Percentiles rank a stretch among this genome's conserved stretches.
Conservation (phyloP, 176 grass and related monocot genomes). For the Carex scoparia region DNA sequence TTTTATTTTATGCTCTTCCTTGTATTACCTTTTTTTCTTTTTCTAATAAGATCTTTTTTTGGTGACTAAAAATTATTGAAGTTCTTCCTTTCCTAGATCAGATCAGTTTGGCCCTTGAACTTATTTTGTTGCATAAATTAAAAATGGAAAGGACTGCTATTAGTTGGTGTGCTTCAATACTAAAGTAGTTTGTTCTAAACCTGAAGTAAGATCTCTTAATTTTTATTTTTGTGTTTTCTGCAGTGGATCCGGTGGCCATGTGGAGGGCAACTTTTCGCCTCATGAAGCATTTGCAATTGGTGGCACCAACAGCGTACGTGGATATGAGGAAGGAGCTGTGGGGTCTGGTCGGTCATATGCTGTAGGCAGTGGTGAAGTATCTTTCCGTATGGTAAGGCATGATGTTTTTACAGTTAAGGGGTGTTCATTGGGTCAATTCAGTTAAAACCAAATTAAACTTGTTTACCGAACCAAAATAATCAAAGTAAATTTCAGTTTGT, state of each 20-base stretch:
- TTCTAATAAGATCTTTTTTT: not conserved
- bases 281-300: slow-evolving; percentile 96
- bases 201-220: slow-evolving; percentile 3
- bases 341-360: slow-evolving; percentile 69
- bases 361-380: slow-evolving; percentile 83
- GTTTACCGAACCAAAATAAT: too few species aligned
- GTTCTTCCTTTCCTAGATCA: not conserved
- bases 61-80: not conserved
- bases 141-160: not conserved
- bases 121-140: not conserved
- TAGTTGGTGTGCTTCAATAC: not conserved
- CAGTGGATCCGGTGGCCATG: slow-evolving; percentile 81
- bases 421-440: too few species aligned
- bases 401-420: not conserved
- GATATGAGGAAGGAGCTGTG: slow-evolving; percentile 90
- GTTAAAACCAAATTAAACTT: too few species aligned
- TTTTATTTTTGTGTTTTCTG: slow-evolving; percentile 30
- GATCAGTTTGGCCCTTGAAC: not conserved
- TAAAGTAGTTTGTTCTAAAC: not conserved
- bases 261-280: slow-evolving; percentile 82
- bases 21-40: not conserved
- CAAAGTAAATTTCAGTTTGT: too few species aligned
- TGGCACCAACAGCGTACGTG: slow-evolving; percentile 92
- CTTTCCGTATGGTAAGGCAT: slow-evolving; percentile 59
- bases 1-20: not conserved